A percentile compares a stretch with the other conserved stretches of the same genome.
phyloP scores from a whole-genome alignment of 2,329 filamentous ascomycete species.

The Penicillium thymicola region DNA sequence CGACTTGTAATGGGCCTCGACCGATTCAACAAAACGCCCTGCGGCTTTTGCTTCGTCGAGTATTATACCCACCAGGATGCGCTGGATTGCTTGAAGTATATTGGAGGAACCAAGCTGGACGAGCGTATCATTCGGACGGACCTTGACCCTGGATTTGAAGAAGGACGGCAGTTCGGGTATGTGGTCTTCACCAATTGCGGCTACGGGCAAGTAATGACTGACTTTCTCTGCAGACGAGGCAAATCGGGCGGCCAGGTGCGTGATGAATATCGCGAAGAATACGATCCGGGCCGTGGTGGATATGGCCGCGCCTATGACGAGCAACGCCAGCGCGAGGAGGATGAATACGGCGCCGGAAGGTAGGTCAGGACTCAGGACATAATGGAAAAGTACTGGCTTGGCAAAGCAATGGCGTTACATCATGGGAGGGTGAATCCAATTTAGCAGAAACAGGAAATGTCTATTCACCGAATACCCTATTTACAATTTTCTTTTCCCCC shows the following conservation, averaged over 20 bases:
- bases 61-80: conserved; percentile 98
- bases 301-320: conserved; percentile 75
- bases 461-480: conserved; percentile 29
- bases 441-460: conserved; percentile 29
- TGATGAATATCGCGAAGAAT: conserved; percentile 97
- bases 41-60: conserved; percentile 98
- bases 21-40: conserved; percentile 94
- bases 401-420: conserved; percentile 34
- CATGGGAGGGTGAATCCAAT: conserved; percentile 29
- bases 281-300: conserved; percentile 88
- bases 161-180: conserved; percentile 88
- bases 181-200: conserved; percentile 16
- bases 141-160: conserved; percentile 90
- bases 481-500: conserved; percentile 19
- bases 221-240: conserved; percentile 56
- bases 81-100: conserved; percentile 96
- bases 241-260: conserved; percentile 96
- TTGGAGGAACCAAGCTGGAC: conserved; percentile 95
- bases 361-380: conserved; percentile 31
- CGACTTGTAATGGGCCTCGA: conserved; percentile 96
- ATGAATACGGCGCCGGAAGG: conserved; percentile 58
- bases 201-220: conserved; percentile 5
- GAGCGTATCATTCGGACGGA: conserved; percentile 95
- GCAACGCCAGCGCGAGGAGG: conserved; percentile 54
- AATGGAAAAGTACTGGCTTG: conserved; percentile 21